These are phyloP conservation scores for Lentithecium fluviatile DNA, from an alignment of 495 filamentous ascomycete species.

Conservation along the genomic window DNA sequence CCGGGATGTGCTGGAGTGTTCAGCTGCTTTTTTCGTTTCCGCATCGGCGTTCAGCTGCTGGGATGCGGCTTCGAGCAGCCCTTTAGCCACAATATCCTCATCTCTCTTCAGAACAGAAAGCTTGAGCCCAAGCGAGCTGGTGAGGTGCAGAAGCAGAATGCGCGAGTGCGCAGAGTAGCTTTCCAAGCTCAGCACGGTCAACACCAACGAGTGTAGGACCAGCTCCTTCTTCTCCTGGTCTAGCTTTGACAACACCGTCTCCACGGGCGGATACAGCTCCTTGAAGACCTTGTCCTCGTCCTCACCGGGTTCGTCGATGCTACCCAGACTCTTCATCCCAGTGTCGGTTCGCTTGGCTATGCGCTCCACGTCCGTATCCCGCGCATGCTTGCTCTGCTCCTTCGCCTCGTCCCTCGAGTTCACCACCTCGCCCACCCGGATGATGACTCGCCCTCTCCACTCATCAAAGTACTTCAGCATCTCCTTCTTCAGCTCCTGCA, in stretches of 20 bases:
- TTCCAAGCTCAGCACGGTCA: slow-evolving; percentile 45
- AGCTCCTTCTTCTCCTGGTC: slow-evolving; percentile 37
- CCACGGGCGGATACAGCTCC: slow-evolving; percentile 40
- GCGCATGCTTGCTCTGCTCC: slow-evolving; percentile 30
- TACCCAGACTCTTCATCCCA: slow-evolving; percentile 17
- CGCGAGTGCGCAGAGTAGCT: slow-evolving; percentile 45
- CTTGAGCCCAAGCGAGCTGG: slow-evolving; percentile 38
- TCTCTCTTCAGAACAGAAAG: slow-evolving; percentile 39
- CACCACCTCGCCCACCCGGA: slow-evolving; percentile 63
- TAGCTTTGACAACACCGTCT: slow-evolving; percentile 34
- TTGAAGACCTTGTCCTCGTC: slow-evolving; percentile 33
- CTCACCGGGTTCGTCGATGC: slow-evolving; percentile 30
- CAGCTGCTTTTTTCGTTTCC: slow-evolving; percentile 63
- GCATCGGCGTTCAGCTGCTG: slow-evolving; percentile 63
- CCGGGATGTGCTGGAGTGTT: slow-evolving; percentile 62
- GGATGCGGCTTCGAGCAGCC: slow-evolving; percentile 66
- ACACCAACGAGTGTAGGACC: slow-evolving; percentile 41
- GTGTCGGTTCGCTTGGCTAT: slow-evolving; percentile 15
- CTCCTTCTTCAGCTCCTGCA: slow-evolving; percentile 44
- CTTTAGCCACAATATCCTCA: slow-evolving; percentile 58
- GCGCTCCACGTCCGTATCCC: slow-evolving; percentile 14
- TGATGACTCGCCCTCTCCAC: slow-evolving; percentile 61
- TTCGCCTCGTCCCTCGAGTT: slow-evolving; percentile 54
- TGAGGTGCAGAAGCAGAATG: slow-evolving; percentile 42
- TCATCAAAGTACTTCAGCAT: slow-evolving; percentile 60